A percentile compares a stretch with the other conserved stretches of the same genome.
Evolutionary conservation across 1,284 basidiomycete species (phyloP).

Genomic region (Cryptococcus sp.): DNA sequence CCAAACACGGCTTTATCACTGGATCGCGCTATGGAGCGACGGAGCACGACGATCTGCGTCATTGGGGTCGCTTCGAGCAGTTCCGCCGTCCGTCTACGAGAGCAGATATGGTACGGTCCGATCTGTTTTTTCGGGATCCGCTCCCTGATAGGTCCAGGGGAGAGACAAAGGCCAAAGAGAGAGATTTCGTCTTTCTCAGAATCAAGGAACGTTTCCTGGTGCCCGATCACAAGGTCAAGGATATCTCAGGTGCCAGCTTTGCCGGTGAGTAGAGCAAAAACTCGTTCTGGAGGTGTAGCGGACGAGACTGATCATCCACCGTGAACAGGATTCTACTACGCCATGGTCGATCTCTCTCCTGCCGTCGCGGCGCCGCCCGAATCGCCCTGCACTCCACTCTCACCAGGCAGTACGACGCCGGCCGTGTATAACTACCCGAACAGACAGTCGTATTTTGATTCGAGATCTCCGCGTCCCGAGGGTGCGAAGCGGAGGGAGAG

Average conservation of each 20-base stretch:
- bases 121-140: conserved; percentile 67
- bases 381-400: conserved; percentile 28
- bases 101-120: conserved; percentile 66
- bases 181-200: conserved; percentile 74
- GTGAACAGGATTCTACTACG: conserved; percentile 74
- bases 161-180: conserved; percentile 38
- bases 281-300: conserved; percentile 1
- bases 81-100: conserved; percentile 66
- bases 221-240: conserved; percentile 87
- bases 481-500: conserved; percentile 26
- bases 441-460: conserved; percentile 23
- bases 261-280: conserved; percentile 65
- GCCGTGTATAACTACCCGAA: conserved; percentile 12
- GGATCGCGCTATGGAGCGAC: conserved; percentile 75
- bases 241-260: conserved; percentile 94
- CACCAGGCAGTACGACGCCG: conserved; percentile 3
- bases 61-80: conserved; percentile 89
- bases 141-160: conserved; percentile 34
- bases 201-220: conserved; percentile 97
- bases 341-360: conserved; percentile 53
- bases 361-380: conserved; percentile 29
- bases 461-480: conserved; percentile 22
- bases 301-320: background rate
- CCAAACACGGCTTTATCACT: conserved; percentile 80
- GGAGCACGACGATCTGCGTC: conserved; percentile 82